These are phyloP conservation scores for Candida anutae DNA, from an alignment of 1,139 yeast genomes.

Conservation along the genomic window DNA sequence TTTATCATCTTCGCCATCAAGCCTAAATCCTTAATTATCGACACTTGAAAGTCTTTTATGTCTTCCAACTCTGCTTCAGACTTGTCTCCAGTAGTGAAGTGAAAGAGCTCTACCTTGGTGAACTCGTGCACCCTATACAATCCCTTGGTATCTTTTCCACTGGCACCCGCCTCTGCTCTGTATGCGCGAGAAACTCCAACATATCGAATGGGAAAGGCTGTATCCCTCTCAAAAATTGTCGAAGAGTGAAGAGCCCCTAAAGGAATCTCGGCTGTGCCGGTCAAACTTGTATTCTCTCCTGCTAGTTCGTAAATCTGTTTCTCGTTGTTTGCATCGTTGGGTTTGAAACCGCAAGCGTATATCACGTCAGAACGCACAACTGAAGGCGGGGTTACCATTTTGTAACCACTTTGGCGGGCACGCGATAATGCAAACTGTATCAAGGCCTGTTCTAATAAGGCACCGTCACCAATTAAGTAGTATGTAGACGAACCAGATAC, in stretches of 20 bases:
- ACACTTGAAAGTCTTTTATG: constrained; percentile 57
- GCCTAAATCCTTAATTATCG: constrained; percentile 59
- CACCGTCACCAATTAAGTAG: constrained; percentile 80
- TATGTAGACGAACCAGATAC: constrained; percentile 89
- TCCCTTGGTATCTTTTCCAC: constrained; percentile 90
- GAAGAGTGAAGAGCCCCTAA: constrained; percentile 65
- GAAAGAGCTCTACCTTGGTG: constrained; percentile 90
- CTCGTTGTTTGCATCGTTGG: constrained; percentile 83
- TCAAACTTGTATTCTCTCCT: constrained; percentile 50
- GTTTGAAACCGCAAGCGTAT: constrained; percentile 90
- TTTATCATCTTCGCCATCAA: constrained; percentile 73
- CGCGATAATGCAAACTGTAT: constrained; percentile 65
- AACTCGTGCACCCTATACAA: constrained; percentile 94
- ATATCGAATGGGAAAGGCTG: constrained; percentile 44
- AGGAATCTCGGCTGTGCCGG: constrained; percentile 96
- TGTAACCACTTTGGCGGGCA: constrained; percentile 65
- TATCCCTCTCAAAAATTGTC: constrained; percentile 13
- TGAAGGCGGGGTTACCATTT: constrained; percentile 75
- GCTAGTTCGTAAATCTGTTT: constrained; percentile 70
- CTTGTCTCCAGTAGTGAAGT: constrained; percentile 49
- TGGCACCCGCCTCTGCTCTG: constrained; percentile 96
- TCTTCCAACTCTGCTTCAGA: constrained; percentile 51
- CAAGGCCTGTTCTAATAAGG: constrained; percentile 81
- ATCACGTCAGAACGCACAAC: constrained; percentile 73
- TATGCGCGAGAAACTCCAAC: constrained; percentile 86